These are phyloP conservation scores for Saturnispora diversa DNA, from an alignment of 805 yeast species.

Conservation along the genomic window DNA sequence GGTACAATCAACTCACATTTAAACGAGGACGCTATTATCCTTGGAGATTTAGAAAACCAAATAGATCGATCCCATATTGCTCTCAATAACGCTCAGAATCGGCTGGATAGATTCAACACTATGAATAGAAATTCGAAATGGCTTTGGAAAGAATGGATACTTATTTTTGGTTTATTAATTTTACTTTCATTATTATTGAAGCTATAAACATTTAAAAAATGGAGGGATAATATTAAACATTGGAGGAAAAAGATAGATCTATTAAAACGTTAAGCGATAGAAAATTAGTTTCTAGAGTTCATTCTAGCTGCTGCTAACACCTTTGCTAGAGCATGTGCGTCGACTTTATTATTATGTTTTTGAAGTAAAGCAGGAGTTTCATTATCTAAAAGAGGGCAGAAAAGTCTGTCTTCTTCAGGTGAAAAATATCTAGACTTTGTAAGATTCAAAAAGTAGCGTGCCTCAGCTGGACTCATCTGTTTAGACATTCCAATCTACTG, in stretches of 20 bases:
- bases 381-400: slow-evolving; percentile 9
- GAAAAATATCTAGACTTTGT: slow-evolving; percentile 6
- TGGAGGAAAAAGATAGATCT: no score
- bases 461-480: slow-evolving; percentile 7
- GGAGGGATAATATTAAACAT: no score
- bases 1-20: slow-evolving; percentile 40
- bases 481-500: neutral
- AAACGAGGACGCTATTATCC: slow-evolving; percentile 38
- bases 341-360: slow-evolving; percentile 3
- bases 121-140: neutral
- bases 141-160: slow-evolving; percentile 38
- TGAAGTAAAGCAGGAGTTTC: neutral
- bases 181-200: slow-evolving; percentile 36
- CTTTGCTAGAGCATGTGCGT: slow-evolving; percentile 8
- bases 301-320: slow-evolving; percentile 10
- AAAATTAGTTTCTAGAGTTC: neutral
- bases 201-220: no score
- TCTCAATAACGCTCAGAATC: slow-evolving; percentile 34
- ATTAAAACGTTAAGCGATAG: neutral
- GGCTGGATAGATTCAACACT: slow-evolving; percentile 33
- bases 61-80: slow-evolving; percentile 36
- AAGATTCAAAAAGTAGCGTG: slow-evolving; percentile 5
- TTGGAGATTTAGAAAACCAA: slow-evolving; percentile 43
- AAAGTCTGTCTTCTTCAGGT: slow-evolving; percentile 8
- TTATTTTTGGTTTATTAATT: slow-evolving; percentile 37